phyloP scores from a whole-genome alignment of 495 filamentous ascomycete species.

The Hypomontagnella monticulosa region DNA sequence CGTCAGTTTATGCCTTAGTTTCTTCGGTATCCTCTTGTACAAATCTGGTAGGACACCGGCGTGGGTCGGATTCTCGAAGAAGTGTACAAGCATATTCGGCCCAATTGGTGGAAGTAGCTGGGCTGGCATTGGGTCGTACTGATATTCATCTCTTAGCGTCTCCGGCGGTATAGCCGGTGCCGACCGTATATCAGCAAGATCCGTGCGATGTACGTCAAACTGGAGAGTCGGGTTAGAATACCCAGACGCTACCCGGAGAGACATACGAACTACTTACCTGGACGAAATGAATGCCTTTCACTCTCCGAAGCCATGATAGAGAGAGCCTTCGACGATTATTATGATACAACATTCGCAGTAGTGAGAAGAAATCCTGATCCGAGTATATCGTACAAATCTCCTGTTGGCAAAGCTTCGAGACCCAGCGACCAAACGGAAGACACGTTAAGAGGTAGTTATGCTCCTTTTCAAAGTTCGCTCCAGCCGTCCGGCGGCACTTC shows the following conservation, averaged over 20 bases:
- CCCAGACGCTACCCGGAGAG: neutral
- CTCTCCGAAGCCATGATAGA: constrained; percentile 4
- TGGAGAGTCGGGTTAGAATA: neutral
- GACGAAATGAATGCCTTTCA: constrained; percentile 17
- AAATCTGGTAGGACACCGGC: constrained; percentile 12
- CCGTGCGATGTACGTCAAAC: constrained; percentile 20
- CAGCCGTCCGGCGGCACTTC: neutral
- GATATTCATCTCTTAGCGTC: constrained; percentile 10
- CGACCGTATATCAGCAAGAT: constrained; percentile 4
- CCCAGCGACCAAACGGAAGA: constrained; percentile 23
- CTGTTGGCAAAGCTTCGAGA: constrained; percentile 16
- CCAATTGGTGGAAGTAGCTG: constrained; percentile 18
- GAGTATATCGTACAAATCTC: constrained; percentile 14
- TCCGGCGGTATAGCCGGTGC: neutral
- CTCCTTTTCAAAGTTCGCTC: neutral
- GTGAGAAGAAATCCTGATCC: constrained; percentile 18
- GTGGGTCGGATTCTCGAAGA: constrained; percentile 18
- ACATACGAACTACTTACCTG: constrained; percentile 3
- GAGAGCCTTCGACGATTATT: neutral
- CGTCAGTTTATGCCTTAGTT: constrained; percentile 7
- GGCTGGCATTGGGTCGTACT: constrained; percentile 12
- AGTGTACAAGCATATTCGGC: constrained; percentile 18
- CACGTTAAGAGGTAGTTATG: constrained; percentile 17
- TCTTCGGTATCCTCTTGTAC: constrained; percentile 28
- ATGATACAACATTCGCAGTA: constrained; percentile 1